Base-by-base conservation (phyloP, 129 eudicot genomes). In the Pulicaria dysenterica region DNA sequence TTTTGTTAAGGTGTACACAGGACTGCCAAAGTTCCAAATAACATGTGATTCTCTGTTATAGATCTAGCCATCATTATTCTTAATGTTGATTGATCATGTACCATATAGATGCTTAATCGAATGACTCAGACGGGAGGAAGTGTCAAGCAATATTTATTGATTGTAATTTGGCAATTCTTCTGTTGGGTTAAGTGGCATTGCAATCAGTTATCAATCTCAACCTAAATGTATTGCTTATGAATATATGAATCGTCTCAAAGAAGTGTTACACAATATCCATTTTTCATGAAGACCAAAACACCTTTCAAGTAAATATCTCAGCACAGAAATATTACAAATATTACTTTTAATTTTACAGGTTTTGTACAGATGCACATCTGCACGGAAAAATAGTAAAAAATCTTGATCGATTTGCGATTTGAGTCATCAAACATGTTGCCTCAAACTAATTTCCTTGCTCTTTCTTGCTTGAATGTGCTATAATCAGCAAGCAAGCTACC, bases 401-500 rank as follows among this genome's bases (percentile, higher is more conserved):
- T 60, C 64, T 53, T 4, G 19, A 46, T 46, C 14, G 7, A 11
- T 57, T 0, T 31, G 61, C 17, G 6, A 56, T 24, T 24, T 24
- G 31, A 24, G n/a, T 13, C 14, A 40, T 50, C 31, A 57, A 53
- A 71, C 5, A 31, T 47, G 16, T 38, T 65, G 4, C 13, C 70
- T 84, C 80, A 81, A 42, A 81, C 87, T 80, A 82, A 73, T 56
- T 60, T 79, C 78, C 59, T 63, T 3, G 67, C 55, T 37, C 75
- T 67, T 74, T 92, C 95, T 45, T 76, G 85, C 82, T 81, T 85
- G 73, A 87, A 92, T 74, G 71, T 69, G 73, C 80, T 63, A 63
- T 92, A 92, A 75, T 92, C 98, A 0, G 95, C 89, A 70, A 87
- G 86, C 82, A 92, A 82, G 77, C 88, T 89, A 19, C 84, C 72